phyloP scores from a whole-genome alignment of 805 yeast species.

The Candida bentonensis region DNA sequence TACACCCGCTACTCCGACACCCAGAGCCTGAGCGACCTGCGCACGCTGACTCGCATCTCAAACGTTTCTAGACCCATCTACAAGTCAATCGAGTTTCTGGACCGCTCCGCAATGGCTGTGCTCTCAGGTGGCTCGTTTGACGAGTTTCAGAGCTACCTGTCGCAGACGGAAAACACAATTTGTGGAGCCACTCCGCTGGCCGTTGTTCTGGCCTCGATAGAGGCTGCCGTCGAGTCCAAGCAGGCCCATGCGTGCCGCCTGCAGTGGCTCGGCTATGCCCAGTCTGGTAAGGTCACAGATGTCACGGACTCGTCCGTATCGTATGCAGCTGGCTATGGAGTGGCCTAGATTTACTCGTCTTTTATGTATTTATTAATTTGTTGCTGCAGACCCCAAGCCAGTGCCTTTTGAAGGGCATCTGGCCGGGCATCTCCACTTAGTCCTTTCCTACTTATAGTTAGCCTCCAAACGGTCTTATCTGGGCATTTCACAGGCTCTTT shows the following conservation, averaged over 20 bases:
- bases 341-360: too few species aligned
- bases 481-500: too few species aligned
- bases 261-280: conserved; percentile 68
- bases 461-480: too few species aligned
- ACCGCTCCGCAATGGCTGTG: conserved; percentile 53
- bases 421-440: too few species aligned
- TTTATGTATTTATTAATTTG: too few species aligned
- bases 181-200: conserved; percentile 84
- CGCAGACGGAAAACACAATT: conserved; percentile 68
- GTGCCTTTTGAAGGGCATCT: too few species aligned
- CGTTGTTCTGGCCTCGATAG: conserved; percentile 43
- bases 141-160: conserved; percentile 55
- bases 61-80: conserved; percentile 34
- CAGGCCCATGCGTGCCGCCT: conserved; percentile 24
- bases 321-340: conserved; percentile 54
- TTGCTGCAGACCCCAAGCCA: too few species aligned
- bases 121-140: conserved; percentile 39
- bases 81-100: conserved; percentile 62
- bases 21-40: conserved; percentile 6
- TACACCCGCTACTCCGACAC: conserved; percentile 37
- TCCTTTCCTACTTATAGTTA: too few species aligned
- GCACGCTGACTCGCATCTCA: conserved; percentile 11
- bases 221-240: conserved; percentile 18
- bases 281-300: conserved; percentile 42
- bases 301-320: conserved; percentile 70